phyloP scores from a whole-genome alignment of 306 rosid genomes.

The Lithocarpus polystachyus region DNA sequence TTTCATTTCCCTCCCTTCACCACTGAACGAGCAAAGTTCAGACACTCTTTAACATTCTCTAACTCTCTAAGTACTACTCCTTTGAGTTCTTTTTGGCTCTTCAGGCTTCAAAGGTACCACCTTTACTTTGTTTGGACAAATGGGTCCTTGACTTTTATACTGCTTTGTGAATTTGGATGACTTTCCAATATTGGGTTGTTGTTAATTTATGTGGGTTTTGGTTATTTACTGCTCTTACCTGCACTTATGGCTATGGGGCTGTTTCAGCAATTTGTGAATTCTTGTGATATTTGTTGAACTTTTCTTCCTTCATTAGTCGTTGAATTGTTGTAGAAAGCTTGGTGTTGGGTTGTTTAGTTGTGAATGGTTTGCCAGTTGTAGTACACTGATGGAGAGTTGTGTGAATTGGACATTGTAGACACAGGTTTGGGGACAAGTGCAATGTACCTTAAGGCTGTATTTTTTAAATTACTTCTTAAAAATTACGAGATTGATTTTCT shows the following conservation, averaged over 20 bases:
- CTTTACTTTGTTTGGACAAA: constrained; percentile 23
- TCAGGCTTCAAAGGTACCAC: constrained; percentile 39
- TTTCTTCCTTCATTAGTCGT: background rate
- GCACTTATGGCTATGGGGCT: background rate
- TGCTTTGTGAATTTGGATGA: constrained; percentile 8
- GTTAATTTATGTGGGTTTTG: background rate
- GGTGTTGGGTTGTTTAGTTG: background rate
- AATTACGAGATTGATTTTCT: background rate
- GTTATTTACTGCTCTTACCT: background rate
- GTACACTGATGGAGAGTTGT: background rate
- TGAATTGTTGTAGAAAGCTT: background rate
- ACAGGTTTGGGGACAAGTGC: background rate
- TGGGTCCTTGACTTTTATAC: constrained; percentile 24
- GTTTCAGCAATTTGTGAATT: background rate
- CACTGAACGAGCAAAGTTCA: constrained; percentile 27
- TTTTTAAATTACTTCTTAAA: background rate
- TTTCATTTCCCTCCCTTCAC: constrained; percentile 65
- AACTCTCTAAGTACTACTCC: constrained; percentile 7
- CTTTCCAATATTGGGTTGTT: constrained; percentile 17
- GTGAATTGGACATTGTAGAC: background rate
- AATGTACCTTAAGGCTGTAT: background rate
- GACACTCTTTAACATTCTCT: constrained; percentile 7
- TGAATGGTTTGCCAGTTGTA: background rate
- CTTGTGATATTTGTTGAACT: background rate
- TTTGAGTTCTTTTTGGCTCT: constrained; percentile 18